Conservation (phyloP, 176 grass and related monocot genomes). For the Oryza longistaminata region DNA sequence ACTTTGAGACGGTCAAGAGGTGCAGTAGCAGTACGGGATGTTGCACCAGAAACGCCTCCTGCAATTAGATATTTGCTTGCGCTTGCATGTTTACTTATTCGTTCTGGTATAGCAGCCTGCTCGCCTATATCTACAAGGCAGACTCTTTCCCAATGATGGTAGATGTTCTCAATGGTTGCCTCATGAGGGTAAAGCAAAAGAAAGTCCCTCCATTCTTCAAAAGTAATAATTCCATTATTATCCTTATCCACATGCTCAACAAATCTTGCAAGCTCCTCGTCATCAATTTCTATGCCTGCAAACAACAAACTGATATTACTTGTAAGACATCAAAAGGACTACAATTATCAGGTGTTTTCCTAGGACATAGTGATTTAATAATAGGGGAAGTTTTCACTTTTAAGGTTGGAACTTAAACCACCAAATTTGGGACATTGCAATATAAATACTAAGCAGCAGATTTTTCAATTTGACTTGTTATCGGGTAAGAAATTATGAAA, state of each 20-base stretch:
- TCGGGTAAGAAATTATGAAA: background rate
- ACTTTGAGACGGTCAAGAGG: slow-evolving; percentile 89
- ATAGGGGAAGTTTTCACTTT: background rate
- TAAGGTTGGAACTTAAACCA: background rate
- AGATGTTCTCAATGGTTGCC: slow-evolving; percentile 87
- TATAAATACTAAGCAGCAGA: background rate
- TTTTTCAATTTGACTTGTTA: background rate
- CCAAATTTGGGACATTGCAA: too few species aligned
- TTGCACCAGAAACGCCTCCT: slow-evolving; percentile 73
- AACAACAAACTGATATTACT: slow-evolving; percentile 39
- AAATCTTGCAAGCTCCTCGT: slow-evolving; percentile 77
- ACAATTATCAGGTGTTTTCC: slow-evolving; percentile 3
- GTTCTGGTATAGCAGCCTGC: slow-evolving; percentile 77
- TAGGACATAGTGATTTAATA: background rate
- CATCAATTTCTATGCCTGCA: slow-evolving; percentile 86
- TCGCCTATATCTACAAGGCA: slow-evolving; percentile 88
- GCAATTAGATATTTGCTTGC: slow-evolving; percentile 84
- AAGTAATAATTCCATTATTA: slow-evolving; percentile 92
- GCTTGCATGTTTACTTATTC: slow-evolving; percentile 73
- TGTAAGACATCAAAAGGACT: slow-evolving; percentile 30
- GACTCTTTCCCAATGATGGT: slow-evolving; percentile 88
- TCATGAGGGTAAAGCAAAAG: slow-evolving; percentile 91
- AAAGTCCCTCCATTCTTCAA: slow-evolving; percentile 97
- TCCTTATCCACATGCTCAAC: slow-evolving; percentile 95
- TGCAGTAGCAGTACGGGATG: slow-evolving; percentile 78